Conservation (phyloP, 345 rosid genomes). For the Atalantia buxifolia region DNA sequence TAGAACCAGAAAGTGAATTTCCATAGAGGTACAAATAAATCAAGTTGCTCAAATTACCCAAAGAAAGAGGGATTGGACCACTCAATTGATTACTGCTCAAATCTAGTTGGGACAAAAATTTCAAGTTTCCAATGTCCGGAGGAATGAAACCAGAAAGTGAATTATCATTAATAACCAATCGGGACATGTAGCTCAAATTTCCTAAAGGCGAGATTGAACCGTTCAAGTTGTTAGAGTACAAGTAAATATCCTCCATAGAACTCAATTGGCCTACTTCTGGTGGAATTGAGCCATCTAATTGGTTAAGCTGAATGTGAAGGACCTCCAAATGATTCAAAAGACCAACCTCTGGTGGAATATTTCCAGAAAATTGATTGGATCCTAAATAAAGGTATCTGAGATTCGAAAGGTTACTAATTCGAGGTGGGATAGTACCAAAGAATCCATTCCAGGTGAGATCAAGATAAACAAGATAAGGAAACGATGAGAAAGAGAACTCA, state of each 20-base stretch:
- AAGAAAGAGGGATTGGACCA: background rate
- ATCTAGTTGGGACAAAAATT: background rate
- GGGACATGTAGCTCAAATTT: background rate
- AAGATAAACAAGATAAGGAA: background rate
- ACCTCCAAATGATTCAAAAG: constrained; percentile 6
- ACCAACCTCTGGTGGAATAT: constrained; percentile 24
- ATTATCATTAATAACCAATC: background rate
- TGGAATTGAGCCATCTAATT: constrained; percentile 21
- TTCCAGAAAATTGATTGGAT: background rate
- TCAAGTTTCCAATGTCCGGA: background rate
- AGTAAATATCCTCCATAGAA: background rate
- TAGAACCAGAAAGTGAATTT: too few relatives aligned
- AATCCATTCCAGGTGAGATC: background rate
- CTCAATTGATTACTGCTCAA: background rate
- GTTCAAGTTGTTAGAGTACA: constrained; percentile 7
- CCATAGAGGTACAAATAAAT: background rate
- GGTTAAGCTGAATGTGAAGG: constrained; percentile 3
- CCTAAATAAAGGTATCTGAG: background rate
- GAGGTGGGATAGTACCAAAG: constrained; percentile 1
- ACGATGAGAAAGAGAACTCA: background rate
- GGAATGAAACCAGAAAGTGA: constrained; percentile 8
- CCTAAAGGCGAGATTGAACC: constrained; percentile 11
- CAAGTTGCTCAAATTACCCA: background rate
- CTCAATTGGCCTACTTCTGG: too few relatives aligned
- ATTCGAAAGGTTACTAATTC: background rate